These are phyloP conservation scores for Sclerotinia borealis DNA, from an alignment of 2,329 filamentous ascomycete genomes.

Conservation along the genomic window DNA sequence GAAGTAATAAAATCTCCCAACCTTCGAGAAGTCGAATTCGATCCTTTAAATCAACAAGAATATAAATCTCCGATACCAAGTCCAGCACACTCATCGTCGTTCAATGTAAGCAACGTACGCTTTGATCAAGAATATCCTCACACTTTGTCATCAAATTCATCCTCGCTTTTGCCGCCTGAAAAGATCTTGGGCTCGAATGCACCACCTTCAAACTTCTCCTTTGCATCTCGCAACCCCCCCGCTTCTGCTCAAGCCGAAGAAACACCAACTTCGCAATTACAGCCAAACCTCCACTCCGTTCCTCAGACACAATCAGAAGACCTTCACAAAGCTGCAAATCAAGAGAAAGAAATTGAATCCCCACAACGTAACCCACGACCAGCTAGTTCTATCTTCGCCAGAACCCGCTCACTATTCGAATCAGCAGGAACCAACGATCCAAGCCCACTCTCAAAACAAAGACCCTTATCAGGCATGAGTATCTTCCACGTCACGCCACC, in stretches of 20 bases:
- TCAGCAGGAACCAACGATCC: slow-evolving; percentile 7
- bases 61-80: slow-evolving; percentile 14
- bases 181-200: neutral
- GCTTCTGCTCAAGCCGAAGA: neutral
- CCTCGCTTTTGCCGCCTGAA: neutral
- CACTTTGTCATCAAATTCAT: neutral
- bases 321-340: neutral
- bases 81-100: neutral
- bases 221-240: neutral
- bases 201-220: neutral
- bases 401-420: slow-evolving; percentile 28
- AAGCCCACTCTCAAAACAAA: slow-evolving; percentile 7
- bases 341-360: neutral
- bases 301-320: neutral
- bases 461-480: neutral
- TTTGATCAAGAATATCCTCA: slow-evolving; percentile 4
- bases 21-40: slow-evolving; percentile 18
- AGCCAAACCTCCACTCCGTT: neutral
- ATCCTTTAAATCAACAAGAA: slow-evolving; percentile 19
- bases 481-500: neutral
- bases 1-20: neutral
- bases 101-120: slow-evolving; percentile 5
- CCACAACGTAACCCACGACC: slow-evolving; percentile 8
- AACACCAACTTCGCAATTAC: neutral
- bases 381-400: slow-evolving; percentile 23